Conservation (phyloP, 805 yeast species). For the Saitoella complicata region DNA sequence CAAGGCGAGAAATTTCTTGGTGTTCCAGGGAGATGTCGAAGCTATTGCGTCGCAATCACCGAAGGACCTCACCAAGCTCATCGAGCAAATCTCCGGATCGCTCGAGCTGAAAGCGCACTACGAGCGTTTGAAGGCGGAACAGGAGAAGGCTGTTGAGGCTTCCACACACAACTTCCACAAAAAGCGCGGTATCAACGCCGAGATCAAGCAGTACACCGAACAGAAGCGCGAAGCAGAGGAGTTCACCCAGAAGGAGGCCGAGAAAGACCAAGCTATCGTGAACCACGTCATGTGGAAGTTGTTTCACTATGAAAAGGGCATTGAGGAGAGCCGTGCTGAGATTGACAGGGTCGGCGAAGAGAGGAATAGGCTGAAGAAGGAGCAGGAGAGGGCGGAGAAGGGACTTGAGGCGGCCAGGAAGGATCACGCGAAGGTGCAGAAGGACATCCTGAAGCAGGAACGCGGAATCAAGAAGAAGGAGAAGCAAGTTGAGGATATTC, state of each 20-base stretch:
- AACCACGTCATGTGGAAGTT: slow-evolving; percentile 45
- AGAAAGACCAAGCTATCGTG: slow-evolving; percentile 21
- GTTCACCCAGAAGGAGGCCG: slow-evolving; percentile 33
- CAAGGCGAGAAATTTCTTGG: slow-evolving; percentile 80
- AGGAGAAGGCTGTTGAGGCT: slow-evolving; percentile 46
- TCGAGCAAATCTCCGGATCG: slow-evolving; percentile 79
- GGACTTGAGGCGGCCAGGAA: slow-evolving; percentile 6
- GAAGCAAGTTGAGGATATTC: slow-evolving; percentile 25
- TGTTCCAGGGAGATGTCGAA: slow-evolving; percentile 95
- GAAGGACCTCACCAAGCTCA: slow-evolving; percentile 47
- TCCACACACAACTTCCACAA: slow-evolving; percentile 50
- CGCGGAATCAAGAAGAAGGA: slow-evolving; percentile 24
- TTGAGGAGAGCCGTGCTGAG: slow-evolving; percentile 16
- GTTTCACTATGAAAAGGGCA: slow-evolving; percentile 36
- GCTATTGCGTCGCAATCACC: slow-evolving; percentile 80
- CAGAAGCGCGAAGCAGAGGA: slow-evolving; percentile 57
- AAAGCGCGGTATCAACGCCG: slow-evolving; percentile 54
- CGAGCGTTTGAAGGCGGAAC: slow-evolving; percentile 44
- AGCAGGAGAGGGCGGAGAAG: slow-evolving; percentile 4
- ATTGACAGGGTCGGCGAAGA: slow-evolving; percentile 9
- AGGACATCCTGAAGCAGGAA: slow-evolving; percentile 18
- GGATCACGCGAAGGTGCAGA: slow-evolving; percentile 11
- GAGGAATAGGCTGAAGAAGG: slow-evolving; percentile 3
- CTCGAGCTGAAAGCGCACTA: slow-evolving; percentile 49
- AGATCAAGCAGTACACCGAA: slow-evolving; percentile 59